A percentile compares a stretch with the other conserved stretches of the same genome.
phyloP scores from a whole-genome alignment of 208 protist species.

The Leishmania tarentolae region DNA sequence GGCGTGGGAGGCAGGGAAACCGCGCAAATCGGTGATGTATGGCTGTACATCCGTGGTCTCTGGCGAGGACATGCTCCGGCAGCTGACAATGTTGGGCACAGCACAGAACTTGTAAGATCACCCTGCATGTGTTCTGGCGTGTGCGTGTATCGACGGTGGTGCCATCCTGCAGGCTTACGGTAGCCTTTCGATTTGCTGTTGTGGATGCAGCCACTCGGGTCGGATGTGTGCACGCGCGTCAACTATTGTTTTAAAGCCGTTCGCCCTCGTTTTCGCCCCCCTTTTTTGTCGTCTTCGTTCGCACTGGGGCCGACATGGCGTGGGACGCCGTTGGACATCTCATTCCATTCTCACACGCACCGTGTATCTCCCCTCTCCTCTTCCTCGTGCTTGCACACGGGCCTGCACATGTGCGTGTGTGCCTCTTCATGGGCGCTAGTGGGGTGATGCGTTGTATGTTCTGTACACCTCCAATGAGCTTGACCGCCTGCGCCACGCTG shows the following conservation, averaged over 20 bases:
- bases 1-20: conserved; percentile 72
- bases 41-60: conserved; percentile 82
- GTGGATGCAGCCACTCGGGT: neutral
- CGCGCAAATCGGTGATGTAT: conserved; percentile 84
- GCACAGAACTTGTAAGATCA: conserved; percentile 9
- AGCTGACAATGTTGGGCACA: conserved; percentile 65
- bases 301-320: neutral
- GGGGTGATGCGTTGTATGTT: neutral
- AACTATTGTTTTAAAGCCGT: neutral
- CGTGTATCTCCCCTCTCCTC: neutral
- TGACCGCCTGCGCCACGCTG: neutral
- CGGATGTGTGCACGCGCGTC: neutral
- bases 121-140: neutral
- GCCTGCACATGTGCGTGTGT: neutral
- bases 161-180: neutral
- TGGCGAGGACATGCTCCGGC: conserved; percentile 77
- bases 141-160: neutral
- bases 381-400: neutral
- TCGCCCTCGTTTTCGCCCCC: neutral
- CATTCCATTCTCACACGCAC: neutral
- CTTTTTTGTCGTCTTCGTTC: neutral
- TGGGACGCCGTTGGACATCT: neutral
- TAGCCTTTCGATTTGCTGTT: neutral
- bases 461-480: neutral
- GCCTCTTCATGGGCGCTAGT: neutral